phyloP scores from a whole-genome alignment of 495 filamentous ascomycete genomes.

The Penicillium verhagenii region DNA sequence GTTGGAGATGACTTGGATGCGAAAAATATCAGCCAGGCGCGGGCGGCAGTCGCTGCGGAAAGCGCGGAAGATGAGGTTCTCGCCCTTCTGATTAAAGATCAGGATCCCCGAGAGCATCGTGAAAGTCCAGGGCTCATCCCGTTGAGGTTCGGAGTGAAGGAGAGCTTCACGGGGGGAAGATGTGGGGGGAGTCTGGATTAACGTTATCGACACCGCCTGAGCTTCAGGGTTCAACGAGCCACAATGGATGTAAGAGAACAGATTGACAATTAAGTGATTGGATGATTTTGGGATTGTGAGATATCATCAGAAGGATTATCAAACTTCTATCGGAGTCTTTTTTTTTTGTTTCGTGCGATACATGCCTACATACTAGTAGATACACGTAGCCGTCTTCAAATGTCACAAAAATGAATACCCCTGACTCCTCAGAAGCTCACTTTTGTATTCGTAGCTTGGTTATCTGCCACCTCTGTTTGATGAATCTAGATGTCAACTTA shows the following conservation, averaged over 20 bases:
- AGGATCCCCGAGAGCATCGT: conserved; percentile 94
- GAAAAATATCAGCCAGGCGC: conserved; percentile 96
- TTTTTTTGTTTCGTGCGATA: too few species aligned
- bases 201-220: conserved; percentile 28
- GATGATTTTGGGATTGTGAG: neutral
- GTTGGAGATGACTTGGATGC: conserved; percentile 99
- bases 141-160: conserved; percentile 13
- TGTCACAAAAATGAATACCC: neutral
- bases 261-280: neutral
- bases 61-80: conserved; percentile 98
- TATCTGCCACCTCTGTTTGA: too few species aligned
- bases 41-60: conserved; percentile 98
- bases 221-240: neutral
- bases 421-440: neutral
- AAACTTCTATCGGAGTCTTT: too few species aligned
- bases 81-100: conserved; percentile 99
- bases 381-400: neutral
- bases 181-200: conserved; percentile 23
- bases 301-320: neutral
- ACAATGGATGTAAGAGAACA: neutral
- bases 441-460: neutral
- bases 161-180: conserved; percentile 18
- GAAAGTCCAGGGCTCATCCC: conserved; percentile 20
- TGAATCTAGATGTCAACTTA: too few species aligned
- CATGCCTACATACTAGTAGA: too few species aligned